A percentile compares a stretch with the other conserved stretches of the same genome.
phyloP scores from a whole-genome alignment of 2,329 filamentous ascomycete species.

The Alternaria sp. region DNA sequence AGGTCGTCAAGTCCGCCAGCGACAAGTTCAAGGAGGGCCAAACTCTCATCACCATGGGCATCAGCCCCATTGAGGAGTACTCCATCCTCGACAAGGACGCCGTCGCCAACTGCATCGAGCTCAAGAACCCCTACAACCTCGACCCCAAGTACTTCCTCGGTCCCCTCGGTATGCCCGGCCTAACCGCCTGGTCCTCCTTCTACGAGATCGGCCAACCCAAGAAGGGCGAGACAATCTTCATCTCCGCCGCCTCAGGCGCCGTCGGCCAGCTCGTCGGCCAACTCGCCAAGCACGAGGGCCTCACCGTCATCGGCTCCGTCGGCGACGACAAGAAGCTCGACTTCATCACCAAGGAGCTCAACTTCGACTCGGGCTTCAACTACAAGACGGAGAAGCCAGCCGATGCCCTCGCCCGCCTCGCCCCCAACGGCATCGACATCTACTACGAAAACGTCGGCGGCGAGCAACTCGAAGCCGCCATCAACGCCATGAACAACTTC shows the following conservation, averaged over 20 bases:
- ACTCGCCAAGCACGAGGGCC: constrained; percentile 79
- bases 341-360: constrained; percentile 72
- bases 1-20: constrained; percentile 73
- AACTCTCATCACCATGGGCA: constrained; percentile 60
- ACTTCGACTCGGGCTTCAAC: constrained; percentile 80
- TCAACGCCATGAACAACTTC: constrained; percentile 67
- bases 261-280: constrained; percentile 86
- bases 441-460: constrained; percentile 84
- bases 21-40: constrained; percentile 71
- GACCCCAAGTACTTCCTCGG: constrained; percentile 74
- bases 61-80: constrained; percentile 72
- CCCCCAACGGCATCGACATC: constrained; percentile 80
- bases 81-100: constrained; percentile 60
- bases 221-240: constrained; percentile 81
- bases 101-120: constrained; percentile 55
- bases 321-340: constrained; percentile 81
- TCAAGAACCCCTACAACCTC: constrained; percentile 73
- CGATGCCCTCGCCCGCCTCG: constrained; percentile 72
- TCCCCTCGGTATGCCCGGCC: constrained; percentile 77
- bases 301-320: constrained; percentile 80
- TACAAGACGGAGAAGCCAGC: constrained; percentile 81
- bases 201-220: constrained; percentile 78
- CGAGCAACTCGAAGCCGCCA: constrained; percentile 72
- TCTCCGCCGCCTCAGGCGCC: constrained; percentile 79
- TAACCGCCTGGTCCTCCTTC: constrained; percentile 76